A percentile compares a stretch with the other conserved stretches of the same genome.
Conservation (phyloP, 2,329 filamentous ascomycete species). For the Aurifilum marmelostoma region DNA sequence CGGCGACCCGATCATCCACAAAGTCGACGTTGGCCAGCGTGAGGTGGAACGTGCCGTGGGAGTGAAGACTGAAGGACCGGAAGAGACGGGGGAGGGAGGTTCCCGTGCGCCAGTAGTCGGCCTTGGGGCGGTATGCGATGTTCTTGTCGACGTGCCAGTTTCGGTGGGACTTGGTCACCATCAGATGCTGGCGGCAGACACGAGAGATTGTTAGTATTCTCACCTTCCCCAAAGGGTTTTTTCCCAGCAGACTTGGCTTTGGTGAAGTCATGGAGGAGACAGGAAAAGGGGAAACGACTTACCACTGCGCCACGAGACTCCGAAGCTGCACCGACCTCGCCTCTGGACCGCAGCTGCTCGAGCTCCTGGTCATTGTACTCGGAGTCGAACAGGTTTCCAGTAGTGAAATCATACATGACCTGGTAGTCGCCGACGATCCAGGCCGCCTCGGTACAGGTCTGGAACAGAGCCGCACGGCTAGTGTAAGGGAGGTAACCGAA, state of each 20-base stretch:
- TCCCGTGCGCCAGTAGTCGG: conserved; percentile 3
- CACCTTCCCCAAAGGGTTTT: neutral
- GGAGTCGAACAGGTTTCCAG: conserved; percentile 4
- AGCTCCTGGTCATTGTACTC: conserved; percentile 20
- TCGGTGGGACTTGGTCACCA: conserved; percentile 12
- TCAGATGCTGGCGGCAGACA: conserved; percentile 7
- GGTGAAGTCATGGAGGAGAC: neutral
- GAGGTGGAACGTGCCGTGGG: neutral
- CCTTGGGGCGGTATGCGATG: neutral
- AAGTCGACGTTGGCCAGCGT: conserved; percentile 17
- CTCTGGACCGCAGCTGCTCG: neutral
- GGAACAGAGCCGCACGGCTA: conserved; percentile 1
- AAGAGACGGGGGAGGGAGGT: conserved; percentile 3
- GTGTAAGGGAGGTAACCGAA: conserved; percentile 12
- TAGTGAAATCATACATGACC: conserved; percentile 12
- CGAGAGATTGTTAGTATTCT: neutral
- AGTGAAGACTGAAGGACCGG: conserved; percentile 7
- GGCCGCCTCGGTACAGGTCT: conserved; percentile 5
- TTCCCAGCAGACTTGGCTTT: neutral
- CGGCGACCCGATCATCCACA: conserved; percentile 14
- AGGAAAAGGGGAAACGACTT: neutral
- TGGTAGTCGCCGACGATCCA: conserved; percentile 18
- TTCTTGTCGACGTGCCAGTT: neutral
- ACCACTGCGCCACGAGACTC: conserved; percentile 5
- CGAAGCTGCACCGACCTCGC: neutral